These are phyloP conservation scores for Fraxinus paxiana DNA, from an alignment of 305 asterid species.

Conservation along the genomic window DNA sequence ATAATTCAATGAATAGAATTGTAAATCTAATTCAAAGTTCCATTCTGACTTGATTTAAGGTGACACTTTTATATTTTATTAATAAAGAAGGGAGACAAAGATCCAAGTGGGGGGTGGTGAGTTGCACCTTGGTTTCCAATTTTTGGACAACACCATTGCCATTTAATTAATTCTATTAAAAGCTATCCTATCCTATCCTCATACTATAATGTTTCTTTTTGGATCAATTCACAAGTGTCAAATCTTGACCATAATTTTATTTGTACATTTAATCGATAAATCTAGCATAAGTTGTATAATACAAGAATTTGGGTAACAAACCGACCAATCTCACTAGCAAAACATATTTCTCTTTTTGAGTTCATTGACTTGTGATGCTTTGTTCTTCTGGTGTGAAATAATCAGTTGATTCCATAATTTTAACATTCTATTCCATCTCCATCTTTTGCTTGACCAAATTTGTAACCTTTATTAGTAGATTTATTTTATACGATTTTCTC, in stretches of 20 bases:
- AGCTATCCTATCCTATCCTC: not conserved
- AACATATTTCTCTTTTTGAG: not conserved
- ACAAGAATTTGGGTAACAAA: not conserved
- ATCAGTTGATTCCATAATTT: too few species aligned
- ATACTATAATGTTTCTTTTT: not conserved
- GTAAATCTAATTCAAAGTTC: not conserved
- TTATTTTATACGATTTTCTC: not conserved
- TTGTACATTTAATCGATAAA: not conserved
- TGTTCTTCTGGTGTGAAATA: not conserved
- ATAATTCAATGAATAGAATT: not conserved
- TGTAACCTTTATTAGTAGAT: not conserved
- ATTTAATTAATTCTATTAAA: slow-evolving; percentile 1
- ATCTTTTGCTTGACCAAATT: not conserved
- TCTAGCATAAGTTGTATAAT: not conserved
- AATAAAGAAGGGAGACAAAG: slow-evolving; percentile 26
- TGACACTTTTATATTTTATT: not conserved
- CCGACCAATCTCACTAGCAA: not conserved
- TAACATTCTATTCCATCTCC: not conserved
- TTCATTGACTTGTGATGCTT: not conserved
- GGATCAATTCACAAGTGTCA: not conserved
- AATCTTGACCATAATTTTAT: not conserved
- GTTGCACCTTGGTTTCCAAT: slow-evolving; percentile 24
- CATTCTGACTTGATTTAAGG: not conserved
- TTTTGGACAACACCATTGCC: slow-evolving; percentile 1
- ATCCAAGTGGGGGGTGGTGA: slow-evolving; percentile 30